Percentiles rank a stretch among this genome's conserved stretches.
phyloP scores from a whole-genome alignment of 306 rosid genomes.

The Ceratonia siliqua region DNA sequence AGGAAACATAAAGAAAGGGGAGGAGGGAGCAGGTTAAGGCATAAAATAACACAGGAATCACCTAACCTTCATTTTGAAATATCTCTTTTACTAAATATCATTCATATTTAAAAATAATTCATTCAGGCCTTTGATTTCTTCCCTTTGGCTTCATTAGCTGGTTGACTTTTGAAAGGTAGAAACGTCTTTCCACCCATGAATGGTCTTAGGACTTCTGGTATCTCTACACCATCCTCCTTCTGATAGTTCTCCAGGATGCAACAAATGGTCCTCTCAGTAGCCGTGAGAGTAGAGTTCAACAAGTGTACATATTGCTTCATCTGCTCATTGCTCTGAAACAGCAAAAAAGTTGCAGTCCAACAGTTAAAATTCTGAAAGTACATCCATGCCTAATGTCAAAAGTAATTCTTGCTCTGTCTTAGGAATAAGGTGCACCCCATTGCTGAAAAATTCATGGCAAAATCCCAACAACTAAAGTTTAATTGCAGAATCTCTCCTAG shows the following conservation, averaged over 20 bases:
- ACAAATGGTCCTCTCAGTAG: slow-evolving; percentile 93
- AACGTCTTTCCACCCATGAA: slow-evolving; percentile 80
- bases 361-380: slow-evolving; percentile 22
- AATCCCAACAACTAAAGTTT: neutral
- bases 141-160: slow-evolving; percentile 78
- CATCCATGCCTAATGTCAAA: neutral
- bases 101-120: slow-evolving; percentile 39
- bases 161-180: slow-evolving; percentile 77
- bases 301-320: slow-evolving; percentile 80
- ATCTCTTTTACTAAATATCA: slow-evolving; percentile 38
- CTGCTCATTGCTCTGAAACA: slow-evolving; percentile 78
- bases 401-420: neutral
- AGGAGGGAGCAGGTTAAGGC: neutral
- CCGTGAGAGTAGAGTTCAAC: slow-evolving; percentile 89
- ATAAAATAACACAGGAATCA: neutral
- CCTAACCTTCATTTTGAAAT: slow-evolving; percentile 15
- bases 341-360: slow-evolving; percentile 11
- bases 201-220: slow-evolving; percentile 68
- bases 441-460: neutral
- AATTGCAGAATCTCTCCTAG: neutral
- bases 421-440: neutral
- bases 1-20: neutral
- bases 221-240: slow-evolving; percentile 77
- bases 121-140: slow-evolving; percentile 93
- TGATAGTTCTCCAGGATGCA: slow-evolving; percentile 90